A percentile compares a stretch with the other conserved stretches of the same genome.
These are phyloP conservation scores for Miamiensis avidus DNA, from an alignment of 169 alveolate genomes.

Conservation along the genomic window DNA sequence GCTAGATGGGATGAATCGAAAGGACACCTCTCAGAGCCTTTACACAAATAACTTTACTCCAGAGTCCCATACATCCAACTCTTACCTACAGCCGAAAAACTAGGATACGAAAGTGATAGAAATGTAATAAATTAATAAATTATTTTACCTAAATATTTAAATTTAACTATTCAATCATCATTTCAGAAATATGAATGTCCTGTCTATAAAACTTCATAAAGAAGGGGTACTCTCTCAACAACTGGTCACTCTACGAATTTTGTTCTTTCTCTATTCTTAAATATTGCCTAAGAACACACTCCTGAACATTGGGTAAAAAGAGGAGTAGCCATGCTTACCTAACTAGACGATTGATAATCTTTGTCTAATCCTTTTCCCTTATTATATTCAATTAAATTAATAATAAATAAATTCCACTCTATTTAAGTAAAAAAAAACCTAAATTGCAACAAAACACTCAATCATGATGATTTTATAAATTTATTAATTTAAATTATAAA, in stretches of 20 bases:
- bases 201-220: constrained; percentile 80
- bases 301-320: constrained; percentile 92
- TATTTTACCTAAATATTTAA: neutral
- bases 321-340: constrained; percentile 93
- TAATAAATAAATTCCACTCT: no score
- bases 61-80: constrained; percentile 81
- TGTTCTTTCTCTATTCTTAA: constrained; percentile 83
- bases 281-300: constrained; percentile 81
- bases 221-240: constrained; percentile 92
- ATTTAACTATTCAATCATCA: neutral
- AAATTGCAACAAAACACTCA: no score
- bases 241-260: constrained; percentile 94
- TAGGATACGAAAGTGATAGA: constrained; percentile 21
- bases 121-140: constrained; percentile 22
- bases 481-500: no score
- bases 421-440: no score
- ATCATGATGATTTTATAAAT: no score
- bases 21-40: constrained; percentile 72
- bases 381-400: no score
- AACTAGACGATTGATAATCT: constrained; percentile 89
- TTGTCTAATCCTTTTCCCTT: no score
- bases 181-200: constrained; percentile 79
- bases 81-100: constrained; percentile 69
- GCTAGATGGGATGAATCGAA: constrained; percentile 92
- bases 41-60: constrained; percentile 77